phyloP scores from a whole-genome alignment of 176 grass and related monocot species.

The Phyllostachys edulis region DNA sequence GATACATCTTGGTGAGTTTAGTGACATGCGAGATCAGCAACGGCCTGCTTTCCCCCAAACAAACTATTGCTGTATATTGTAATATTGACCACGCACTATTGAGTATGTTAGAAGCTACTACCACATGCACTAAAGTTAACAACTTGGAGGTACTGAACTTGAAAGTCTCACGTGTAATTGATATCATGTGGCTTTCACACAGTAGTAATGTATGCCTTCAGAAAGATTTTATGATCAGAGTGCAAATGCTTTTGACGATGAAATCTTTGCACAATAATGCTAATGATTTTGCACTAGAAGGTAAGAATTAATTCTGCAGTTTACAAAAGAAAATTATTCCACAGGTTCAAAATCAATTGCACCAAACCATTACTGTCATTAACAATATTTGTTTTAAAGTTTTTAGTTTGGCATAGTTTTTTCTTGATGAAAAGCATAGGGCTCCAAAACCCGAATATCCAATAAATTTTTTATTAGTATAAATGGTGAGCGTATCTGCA shows the following conservation, averaged over 20 bases:
- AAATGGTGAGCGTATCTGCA: not conserved
- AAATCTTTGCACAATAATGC: not conserved
- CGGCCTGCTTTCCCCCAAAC: not conserved
- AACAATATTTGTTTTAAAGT: too few species aligned
- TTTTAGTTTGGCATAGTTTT: too few species aligned
- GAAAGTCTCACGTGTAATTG: conserved; percentile 29
- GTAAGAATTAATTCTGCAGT: not conserved
- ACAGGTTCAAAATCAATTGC: not conserved
- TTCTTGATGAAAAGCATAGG: not conserved
- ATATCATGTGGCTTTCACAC: conserved; percentile 28
- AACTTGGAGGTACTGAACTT: not conserved
- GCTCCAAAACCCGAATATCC: not conserved
- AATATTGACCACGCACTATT: conserved; percentile 13
- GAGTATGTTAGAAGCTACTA: conserved; percentile 29
- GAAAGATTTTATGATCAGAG: not conserved
- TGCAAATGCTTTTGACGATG: not conserved
- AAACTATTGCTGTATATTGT: not conserved
- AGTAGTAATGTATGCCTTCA: not conserved
- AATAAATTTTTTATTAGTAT: too few species aligned
- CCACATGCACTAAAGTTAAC: conserved; percentile 42
- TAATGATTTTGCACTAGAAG: not conserved
- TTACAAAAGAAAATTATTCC: not conserved
- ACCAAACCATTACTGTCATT: not conserved
- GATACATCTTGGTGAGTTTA: not conserved
- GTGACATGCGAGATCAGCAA: not conserved